Percentiles rank a stretch among this genome's conserved stretches.
Evolutionary conservation across 495 filamentous ascomycete genomes (phyloP).

Genomic region (Penicillium dipodomyicola): DNA sequence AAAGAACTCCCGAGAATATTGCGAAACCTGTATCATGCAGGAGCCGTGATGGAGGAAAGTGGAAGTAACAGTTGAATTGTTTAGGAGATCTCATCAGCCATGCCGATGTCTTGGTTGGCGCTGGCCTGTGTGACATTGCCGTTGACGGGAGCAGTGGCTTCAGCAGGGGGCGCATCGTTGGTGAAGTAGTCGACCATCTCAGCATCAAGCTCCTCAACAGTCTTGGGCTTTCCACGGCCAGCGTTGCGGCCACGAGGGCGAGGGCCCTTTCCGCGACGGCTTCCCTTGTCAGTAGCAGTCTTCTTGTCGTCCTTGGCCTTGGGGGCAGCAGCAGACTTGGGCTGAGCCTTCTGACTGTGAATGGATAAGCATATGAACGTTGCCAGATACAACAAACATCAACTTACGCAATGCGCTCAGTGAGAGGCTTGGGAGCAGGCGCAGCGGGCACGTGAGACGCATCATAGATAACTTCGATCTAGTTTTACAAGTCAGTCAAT

Average conservation of each 20-base stretch:
- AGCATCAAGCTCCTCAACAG: conserved; percentile 84
- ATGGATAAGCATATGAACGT: conserved; percentile 17
- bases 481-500: conserved; percentile 19
- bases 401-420: conserved; percentile 78
- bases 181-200: conserved; percentile 92
- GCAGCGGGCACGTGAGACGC: conserved; percentile 65
- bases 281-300: conserved; percentile 9
- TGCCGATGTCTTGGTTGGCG: conserved; percentile 46
- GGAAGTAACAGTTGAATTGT: conserved; percentile 15
- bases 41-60: conserved; percentile 3
- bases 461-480: conserved; percentile 90
- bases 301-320: conserved; percentile 50
- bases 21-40: conserved; percentile 8
- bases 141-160: conserved; percentile 42
- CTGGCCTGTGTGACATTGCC: conserved; percentile 38
- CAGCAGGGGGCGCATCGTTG: conserved; percentile 38
- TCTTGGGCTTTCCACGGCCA: conserved; percentile 72
- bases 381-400: background rate
- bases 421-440: conserved; percentile 68
- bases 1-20: conserved; percentile 15
- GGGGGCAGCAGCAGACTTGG: conserved; percentile 75
- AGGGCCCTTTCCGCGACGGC: conserved; percentile 7
- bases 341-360: conserved; percentile 65
- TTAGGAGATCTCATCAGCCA: conserved; percentile 53
- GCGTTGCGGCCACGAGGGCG: conserved; percentile 48